Percentiles rank a stretch among this genome's conserved stretches.
Conservation (phyloP, 768 basidiomycete species). For the Leccinum olivaceopallidum region DNA sequence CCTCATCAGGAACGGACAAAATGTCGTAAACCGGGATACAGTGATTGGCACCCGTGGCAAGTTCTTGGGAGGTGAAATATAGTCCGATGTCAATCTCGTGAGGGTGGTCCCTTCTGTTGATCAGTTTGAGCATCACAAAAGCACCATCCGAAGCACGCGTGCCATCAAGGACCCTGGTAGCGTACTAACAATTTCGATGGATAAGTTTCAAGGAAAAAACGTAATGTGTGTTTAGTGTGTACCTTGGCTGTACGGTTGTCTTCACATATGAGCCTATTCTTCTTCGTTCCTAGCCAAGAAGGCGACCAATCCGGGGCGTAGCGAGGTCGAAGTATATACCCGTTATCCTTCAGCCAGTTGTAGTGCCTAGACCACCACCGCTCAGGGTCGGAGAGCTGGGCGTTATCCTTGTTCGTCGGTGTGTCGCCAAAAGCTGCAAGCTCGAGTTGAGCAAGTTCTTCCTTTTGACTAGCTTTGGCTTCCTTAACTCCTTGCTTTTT, state of each 20-base stretch:
- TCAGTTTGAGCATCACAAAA: no score
- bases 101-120: no score
- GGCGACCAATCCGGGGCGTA: slow-evolving; percentile 23
- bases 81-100: no score
- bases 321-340: slow-evolving; percentile 20
- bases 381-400: slow-evolving; percentile 10
- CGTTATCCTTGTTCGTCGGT: background rate
- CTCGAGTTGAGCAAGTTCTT: background rate
- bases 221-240: no score
- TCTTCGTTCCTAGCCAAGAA: slow-evolving; percentile 16
- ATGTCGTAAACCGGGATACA: no score
- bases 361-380: slow-evolving; percentile 17
- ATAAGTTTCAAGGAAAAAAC: no score
- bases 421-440: slow-evolving; percentile 1
- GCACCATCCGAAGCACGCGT: no score
- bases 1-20: no score
- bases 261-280: slow-evolving; percentile 1
- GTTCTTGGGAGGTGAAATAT: no score
- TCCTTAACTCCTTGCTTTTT: background rate
- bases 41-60: no score
- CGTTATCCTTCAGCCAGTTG: slow-evolving; percentile 12
- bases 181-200: no score
- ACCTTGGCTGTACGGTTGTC: background rate
- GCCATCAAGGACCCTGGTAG: no score
- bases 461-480: background rate